Base-by-base conservation (phyloP, 2,329 filamentous ascomycete genomes). In the Colletotrichum sp. region DNA sequence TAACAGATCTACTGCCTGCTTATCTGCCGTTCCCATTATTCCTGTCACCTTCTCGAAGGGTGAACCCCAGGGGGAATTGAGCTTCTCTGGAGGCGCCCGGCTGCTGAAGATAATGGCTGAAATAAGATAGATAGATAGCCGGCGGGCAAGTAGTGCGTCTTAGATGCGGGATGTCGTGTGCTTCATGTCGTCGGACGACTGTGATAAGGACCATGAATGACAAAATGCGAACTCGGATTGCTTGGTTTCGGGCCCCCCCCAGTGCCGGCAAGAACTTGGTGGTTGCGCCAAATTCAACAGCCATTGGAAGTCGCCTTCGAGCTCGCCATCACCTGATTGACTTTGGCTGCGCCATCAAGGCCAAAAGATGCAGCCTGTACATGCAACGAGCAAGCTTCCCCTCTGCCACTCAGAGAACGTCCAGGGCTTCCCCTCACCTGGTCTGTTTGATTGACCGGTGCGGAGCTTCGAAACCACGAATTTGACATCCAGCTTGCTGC, bases 41-140 rank as follows among this genome's bases (percentile, higher is more conserved):
- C 36, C 30, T 72, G 44, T 26, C 63, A 69, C 70, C 70, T 76
- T 73, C 70, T 76, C 59, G 70, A 73, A 76, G 57, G 30, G 64
- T 34, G 44, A 60, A 65, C 55, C 55, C 72, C 68, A 21, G 52
- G 62, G 32, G 55, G 57, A 32, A 24, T 68, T 32, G 69, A 59
- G 63, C 72, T 34, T 72, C 52, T 67, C 68, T 39, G 36, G 26
- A 44, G n/a, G 15, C 44, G 28, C 28, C n/a, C 34, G 18, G 5
- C 5, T 49, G 64, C 44, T 68, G 73, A 59, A 69, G 70, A 69
- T 52, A 39, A n/a, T 57, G 18, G 44, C 28, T 13, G n/a, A 52
- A 57, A 73, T 65, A 68, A 73, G 70, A 59, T 59, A 39, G 64
- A 8, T 5, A 36, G 52, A 44, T 39, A 49, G 10, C 59, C 36